Base-by-base conservation (phyloP, 2,329 filamentous ascomycete genomes). In the Botrytis tulipae region DNA sequence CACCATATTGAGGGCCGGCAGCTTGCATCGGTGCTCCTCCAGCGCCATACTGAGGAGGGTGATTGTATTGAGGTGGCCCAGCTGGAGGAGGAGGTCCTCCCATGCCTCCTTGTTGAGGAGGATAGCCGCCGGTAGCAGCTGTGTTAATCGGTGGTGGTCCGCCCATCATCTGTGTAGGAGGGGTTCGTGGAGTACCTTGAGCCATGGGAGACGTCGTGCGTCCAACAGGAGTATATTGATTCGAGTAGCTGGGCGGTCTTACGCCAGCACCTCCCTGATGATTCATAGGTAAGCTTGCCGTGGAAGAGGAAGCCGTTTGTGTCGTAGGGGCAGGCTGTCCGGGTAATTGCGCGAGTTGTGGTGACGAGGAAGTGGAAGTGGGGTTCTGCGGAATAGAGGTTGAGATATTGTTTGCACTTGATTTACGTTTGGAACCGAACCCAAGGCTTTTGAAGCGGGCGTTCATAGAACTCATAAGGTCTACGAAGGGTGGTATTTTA, bases 391-490 rank as follows among this genome's bases (percentile, higher is more conserved):
- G 81, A 81, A 80, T 81, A 76, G 76, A 81, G 7, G 63, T 48
- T 76, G 81, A 87, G 51, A 72, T 69, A 84, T 82, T 88, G 83
- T 86, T 89, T 82, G 87, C 86, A 80, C 86, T 86, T 80, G 91
- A 91, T 86, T 90, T 92, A 84, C 92, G 91, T 88, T 92, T 93
- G 85, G 80, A 82, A 73, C 91, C 91, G 87, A 93, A 92, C 85
- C 92, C 91, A 85, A 94, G 88, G 87, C 89, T 88, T 87, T 93
- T 92, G 83, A 93, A 89, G 84, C 91, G 90, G 83, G 89, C 89
- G 87, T 93, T 93, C 89, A 92, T 88, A 87, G 90, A 93, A 88
- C 89, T 92, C 91, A 93, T 92, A 86, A 84, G 84, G 82, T 77
- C 76, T 73, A 74, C 73, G 70, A 73, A 67, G 60, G 74, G 73